phyloP scores from a whole-genome alignment of 768 basidiomycete genomes.

The Podaxis sp. region DNA sequence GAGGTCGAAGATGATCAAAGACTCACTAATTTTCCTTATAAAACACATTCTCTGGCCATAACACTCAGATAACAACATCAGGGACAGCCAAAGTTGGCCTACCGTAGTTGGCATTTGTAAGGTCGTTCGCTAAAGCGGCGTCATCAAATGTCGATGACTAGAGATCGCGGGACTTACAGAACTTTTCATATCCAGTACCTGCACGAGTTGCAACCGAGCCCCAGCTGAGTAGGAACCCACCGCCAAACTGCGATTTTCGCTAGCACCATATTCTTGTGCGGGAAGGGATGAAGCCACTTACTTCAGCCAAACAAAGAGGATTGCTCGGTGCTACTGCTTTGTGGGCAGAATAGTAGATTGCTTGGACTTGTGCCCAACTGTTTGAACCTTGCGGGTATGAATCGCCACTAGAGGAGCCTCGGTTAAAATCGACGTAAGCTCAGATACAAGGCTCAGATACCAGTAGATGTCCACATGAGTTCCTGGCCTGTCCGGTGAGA shows the following conservation, averaged over 20 bases:
- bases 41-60: slow-evolving; percentile 44
- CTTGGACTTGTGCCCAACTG: slow-evolving; percentile 48
- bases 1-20: too few species aligned
- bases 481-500: slow-evolving; percentile 46
- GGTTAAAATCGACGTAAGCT: not conserved
- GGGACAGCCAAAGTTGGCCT: slow-evolving; percentile 1
- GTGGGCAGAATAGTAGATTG: slow-evolving; percentile 46
- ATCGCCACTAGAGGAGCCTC: slow-evolving; percentile 36
- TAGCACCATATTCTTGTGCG: not conserved
- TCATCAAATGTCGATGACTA: not conserved
- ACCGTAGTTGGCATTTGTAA: slow-evolving; percentile 45
- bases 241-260: slow-evolving; percentile 38
- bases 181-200: slow-evolving; percentile 52
- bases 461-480: slow-evolving; percentile 49
- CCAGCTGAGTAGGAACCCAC: slow-evolving; percentile 47
- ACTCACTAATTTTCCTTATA: slow-evolving; percentile 52
- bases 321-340: slow-evolving; percentile 40
- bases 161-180: slow-evolving; percentile 28
- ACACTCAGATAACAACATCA: slow-evolving; percentile 2
- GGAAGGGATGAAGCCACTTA: slow-evolving; percentile 16
- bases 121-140: slow-evolving; percentile 29
- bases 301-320: slow-evolving; percentile 52
- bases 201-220: slow-evolving; percentile 33
- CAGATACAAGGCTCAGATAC: slow-evolving; percentile 20
- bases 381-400: slow-evolving; percentile 49